Conservation (phyloP, 768 basidiomycete species). For the Mycena pura region DNA sequence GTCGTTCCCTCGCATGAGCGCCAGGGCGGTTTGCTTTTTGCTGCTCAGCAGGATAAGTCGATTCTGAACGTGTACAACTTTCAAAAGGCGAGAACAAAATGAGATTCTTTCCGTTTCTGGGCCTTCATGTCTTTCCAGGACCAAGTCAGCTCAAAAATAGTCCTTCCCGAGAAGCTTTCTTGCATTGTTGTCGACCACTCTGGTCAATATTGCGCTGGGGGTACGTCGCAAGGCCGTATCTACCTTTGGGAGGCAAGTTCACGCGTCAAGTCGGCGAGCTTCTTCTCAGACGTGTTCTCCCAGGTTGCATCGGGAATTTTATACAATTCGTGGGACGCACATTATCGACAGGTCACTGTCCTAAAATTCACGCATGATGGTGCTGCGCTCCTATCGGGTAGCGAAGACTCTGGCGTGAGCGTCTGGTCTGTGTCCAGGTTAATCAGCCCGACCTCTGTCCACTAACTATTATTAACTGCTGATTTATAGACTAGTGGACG, state of each 20-base stretch:
- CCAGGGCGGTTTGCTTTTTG: constrained; percentile 84
- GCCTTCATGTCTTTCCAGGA: constrained; percentile 59
- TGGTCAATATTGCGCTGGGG: constrained; percentile 85
- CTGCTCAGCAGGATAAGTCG: constrained; percentile 88
- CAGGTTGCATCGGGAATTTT: constrained; percentile 94
- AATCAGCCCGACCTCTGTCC: constrained; percentile 37
- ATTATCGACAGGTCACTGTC: constrained; percentile 88
- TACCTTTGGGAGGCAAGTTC: constrained; percentile 93
- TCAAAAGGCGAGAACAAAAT: constrained; percentile 72
- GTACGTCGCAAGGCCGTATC: constrained; percentile 86
- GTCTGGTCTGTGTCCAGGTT: constrained; percentile 92
- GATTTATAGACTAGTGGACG: constrained; percentile 70
- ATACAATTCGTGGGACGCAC: constrained; percentile 92
- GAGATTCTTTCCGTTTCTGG: not conserved
- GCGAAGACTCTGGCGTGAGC: constrained; percentile 87
- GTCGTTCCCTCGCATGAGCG: constrained; percentile 71
- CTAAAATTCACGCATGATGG: constrained; percentile 87
- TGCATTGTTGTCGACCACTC: constrained; percentile 77
- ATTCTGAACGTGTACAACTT: constrained; percentile 91
- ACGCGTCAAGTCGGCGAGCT: not conserved
- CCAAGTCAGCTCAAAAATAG: constrained; percentile 84
- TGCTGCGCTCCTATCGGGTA: constrained; percentile 80
- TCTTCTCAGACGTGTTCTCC: constrained; percentile 10
- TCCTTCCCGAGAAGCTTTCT: constrained; percentile 88
- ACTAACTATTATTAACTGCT: constrained; percentile 23